Percentiles rank a stretch among this genome's conserved stretches.
phyloP scores from a whole-genome alignment of 2,329 filamentous ascomycete species.

The Colletotrichum camelliae region DNA sequence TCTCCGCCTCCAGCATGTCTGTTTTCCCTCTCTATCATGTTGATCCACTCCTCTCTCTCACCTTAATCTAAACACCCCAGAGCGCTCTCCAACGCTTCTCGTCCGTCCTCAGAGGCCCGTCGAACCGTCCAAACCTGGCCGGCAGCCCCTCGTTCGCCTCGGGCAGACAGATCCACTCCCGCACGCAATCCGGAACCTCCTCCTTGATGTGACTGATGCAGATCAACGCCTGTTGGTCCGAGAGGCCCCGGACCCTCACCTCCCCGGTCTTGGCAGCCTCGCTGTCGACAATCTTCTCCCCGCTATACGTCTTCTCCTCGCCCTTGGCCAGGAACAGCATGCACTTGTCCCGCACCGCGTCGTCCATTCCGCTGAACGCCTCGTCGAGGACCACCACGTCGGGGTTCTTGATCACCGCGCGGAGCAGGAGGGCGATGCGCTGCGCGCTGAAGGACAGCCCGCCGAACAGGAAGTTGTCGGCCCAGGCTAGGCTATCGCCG shows the following conservation, averaged over 20 bases:
- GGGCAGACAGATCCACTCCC: constrained; percentile 87
- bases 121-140: constrained; percentile 69
- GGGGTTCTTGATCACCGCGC: constrained; percentile 79
- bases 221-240: constrained; percentile 78
- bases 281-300: constrained; percentile 49
- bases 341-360: constrained; percentile 83
- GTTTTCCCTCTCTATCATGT: not conserved
- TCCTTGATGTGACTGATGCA: constrained; percentile 91
- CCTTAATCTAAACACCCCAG: constrained; percentile 51
- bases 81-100: constrained; percentile 68
- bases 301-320: constrained; percentile 52
- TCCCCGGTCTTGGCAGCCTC: constrained; percentile 46
- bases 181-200: constrained; percentile 83
- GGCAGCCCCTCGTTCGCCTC: constrained; percentile 68
- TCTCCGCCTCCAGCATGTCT: not conserved
- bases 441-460: constrained; percentile 82
- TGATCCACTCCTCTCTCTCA: not conserved
- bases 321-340: constrained; percentile 77
- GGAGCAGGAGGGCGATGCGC: constrained; percentile 82
- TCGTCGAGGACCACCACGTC: constrained; percentile 88
- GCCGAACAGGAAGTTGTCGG: constrained; percentile 71
- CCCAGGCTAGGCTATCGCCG: constrained; percentile 60
- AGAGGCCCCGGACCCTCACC: constrained; percentile 66
- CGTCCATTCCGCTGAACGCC: constrained; percentile 86
- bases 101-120: constrained; percentile 64